A percentile compares a stretch with the other conserved stretches of the same genome.
These are phyloP conservation scores for Aspergillus fumigatiaffinis DNA, from an alignment of 2,329 filamentous ascomycete species.

Conservation along the genomic window DNA sequence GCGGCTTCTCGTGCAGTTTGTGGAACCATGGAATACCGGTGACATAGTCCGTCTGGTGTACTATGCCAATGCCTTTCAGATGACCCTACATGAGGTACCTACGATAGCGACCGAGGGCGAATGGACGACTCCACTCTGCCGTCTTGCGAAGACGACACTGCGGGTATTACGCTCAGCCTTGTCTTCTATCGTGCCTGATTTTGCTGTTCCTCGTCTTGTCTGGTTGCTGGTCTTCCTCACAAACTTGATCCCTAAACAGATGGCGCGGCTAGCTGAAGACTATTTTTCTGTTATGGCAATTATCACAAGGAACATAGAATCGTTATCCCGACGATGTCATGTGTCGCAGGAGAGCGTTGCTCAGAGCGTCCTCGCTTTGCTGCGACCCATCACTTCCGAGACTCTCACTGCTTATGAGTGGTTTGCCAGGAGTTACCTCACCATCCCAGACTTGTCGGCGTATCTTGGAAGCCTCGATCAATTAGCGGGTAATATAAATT, in stretches of 20 bases:
- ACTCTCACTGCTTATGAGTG: conserved; percentile 44
- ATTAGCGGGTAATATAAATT: conserved; percentile 49
- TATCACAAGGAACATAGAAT: conserved; percentile 28
- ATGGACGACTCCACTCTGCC: conserved; percentile 39
- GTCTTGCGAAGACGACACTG: conserved; percentile 36
- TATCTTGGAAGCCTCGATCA: conserved; percentile 36
- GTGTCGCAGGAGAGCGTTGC: conserved; percentile 28
- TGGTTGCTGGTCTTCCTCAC: conserved; percentile 34
- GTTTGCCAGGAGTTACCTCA: conserved; percentile 45
- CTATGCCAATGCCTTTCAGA: conserved; percentile 41
- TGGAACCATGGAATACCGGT: conserved; percentile 48
- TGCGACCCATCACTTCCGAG: conserved; percentile 41
- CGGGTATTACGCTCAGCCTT: conserved; percentile 28
- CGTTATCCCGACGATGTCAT: conserved; percentile 11
- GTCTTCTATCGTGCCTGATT: conserved; percentile 14
- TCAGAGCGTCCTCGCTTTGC: conserved; percentile 37
- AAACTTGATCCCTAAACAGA: conserved; percentile 37
- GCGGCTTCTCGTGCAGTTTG: conserved; percentile 65
- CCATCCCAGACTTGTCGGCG: conserved; percentile 38
- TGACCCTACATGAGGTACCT: conserved; percentile 34
- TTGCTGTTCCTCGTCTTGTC: conserved; percentile 31
- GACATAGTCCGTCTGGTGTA: conserved; percentile 42
- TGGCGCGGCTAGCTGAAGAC: conserved; percentile 33
- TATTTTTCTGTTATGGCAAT: conserved; percentile 40
- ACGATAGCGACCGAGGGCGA: conserved; percentile 36